Percentiles rank a stretch among this genome's conserved stretches.
Conservation (phyloP, 164 flowering plant genomes). For the Annona cherimola region DNA sequence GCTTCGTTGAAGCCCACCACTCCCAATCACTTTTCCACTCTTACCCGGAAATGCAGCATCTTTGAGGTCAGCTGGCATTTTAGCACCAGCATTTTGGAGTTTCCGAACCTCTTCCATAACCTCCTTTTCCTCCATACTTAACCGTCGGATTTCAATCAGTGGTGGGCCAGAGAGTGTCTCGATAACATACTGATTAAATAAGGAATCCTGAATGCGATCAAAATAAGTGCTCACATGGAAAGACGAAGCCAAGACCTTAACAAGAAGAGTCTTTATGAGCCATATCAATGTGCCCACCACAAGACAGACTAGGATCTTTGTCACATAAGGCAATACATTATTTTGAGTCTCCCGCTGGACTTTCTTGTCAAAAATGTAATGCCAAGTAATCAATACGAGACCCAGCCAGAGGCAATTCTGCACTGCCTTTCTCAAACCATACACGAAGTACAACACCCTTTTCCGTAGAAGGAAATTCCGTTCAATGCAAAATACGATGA, state of each 20-base stretch:
- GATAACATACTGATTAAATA: conserved; percentile 55
- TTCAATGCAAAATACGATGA: conserved; percentile 53
- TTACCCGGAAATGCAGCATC: conserved; percentile 18
- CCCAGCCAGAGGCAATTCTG: conserved; percentile 70
- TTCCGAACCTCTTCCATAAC: conserved; percentile 33
- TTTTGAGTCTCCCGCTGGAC: conserved; percentile 30
- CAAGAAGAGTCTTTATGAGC: conserved; percentile 44
- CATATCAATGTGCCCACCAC: conserved; percentile 45
- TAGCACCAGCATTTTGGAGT: conserved; percentile 40
- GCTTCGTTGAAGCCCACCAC: conserved; percentile 23
- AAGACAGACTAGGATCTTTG: conserved; percentile 44
- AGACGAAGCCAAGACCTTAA: conserved; percentile 47
- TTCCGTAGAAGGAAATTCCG: conserved; percentile 52
- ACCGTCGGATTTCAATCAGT: conserved; percentile 22
- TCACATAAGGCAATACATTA: conserved; percentile 33
- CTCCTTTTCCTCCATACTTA: conserved; percentile 31
- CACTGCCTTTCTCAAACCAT: conserved; percentile 61
- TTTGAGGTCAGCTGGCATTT: conserved; percentile 28
- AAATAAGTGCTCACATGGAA: conserved; percentile 53
- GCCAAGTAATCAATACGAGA: conserved; percentile 55
- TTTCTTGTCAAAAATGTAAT: conserved; percentile 37
- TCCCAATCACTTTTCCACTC: conserved; percentile 24
- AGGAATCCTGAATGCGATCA: conserved; percentile 52
- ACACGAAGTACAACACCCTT: conserved; percentile 64
- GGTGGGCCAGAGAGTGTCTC: conserved; percentile 52